A percentile compares a stretch with the other conserved stretches of the same genome.
These are phyloP conservation scores for Fusarium citri DNA, from an alignment of 2,329 filamentous ascomycete genomes.

Conservation along the genomic window DNA sequence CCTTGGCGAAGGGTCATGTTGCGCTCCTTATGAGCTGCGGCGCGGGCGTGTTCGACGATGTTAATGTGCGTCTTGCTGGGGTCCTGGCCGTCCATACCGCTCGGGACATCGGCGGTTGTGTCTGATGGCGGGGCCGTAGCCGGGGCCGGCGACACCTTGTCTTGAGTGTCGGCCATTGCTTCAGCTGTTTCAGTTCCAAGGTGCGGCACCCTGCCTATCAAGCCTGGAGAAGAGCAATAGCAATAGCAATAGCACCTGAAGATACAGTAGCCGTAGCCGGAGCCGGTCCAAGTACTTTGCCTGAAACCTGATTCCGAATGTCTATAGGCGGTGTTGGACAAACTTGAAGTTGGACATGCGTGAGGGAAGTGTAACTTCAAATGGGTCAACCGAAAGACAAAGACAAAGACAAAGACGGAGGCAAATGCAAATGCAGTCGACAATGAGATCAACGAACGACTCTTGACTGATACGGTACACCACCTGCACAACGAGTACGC, in stretches of 20 bases:
- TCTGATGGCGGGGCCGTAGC: slow-evolving; percentile 32
- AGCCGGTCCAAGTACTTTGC: background rate
- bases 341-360: slow-evolving; percentile 12
- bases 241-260: background rate
- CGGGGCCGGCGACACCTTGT: slow-evolving; percentile 29
- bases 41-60: slow-evolving; percentile 40
- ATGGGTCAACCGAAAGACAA: slow-evolving; percentile 2
- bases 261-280: background rate
- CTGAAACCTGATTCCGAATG: background rate
- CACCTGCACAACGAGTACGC: slow-evolving; percentile 15
- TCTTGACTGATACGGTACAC: slow-evolving; percentile 9
- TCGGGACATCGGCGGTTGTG: slow-evolving; percentile 30
- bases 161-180: slow-evolving; percentile 34
- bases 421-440: slow-evolving; percentile 1
- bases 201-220: background rate
- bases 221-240: background rate
- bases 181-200: slow-evolving; percentile 18
- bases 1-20: slow-evolving; percentile 41
- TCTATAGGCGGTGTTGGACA: slow-evolving; percentile 2
- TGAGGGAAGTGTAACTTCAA: slow-evolving; percentile 1
- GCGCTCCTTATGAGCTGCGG: slow-evolving; percentile 40
- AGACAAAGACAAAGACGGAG: slow-evolving; percentile 4
- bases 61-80: slow-evolving; percentile 32
- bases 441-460: background rate
- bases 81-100: slow-evolving; percentile 5